Evolutionary conservation across 169 alveolate genomes (phyloP), one percentile per base, ranked within the genome.

Genomic region (Cryptosporidium sp.): DNA sequence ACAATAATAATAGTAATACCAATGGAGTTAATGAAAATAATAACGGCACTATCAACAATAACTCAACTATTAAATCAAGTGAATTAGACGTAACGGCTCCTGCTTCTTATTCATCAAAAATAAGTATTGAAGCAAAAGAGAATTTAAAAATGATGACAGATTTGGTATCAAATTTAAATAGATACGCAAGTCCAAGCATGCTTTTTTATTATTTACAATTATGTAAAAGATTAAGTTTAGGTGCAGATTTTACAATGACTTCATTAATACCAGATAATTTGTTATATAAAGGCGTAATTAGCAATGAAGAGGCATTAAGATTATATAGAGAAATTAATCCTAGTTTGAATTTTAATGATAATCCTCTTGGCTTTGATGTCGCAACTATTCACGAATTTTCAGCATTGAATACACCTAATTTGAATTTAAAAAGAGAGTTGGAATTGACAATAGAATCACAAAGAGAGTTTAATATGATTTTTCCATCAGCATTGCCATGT

Each of bases 151-250:
- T 23, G 23, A 80, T 80, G 60, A 29, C 89, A 61, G 44, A 21
- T 23, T 42, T 80, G 56, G 33, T 53, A 80, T 80, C 73, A 16
- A 80, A 80, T 48, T 80, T 80, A 33, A 80, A 80, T 80, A 80
- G 89, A 65, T 80, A 80, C 12, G 89, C 89, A 62, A 80, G 89
- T 42, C 89, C 89, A 80, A 80, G 89, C 26, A 80, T 80, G 62
- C 62, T 80, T 35, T 80, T 80, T 80, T 80, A 80, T 60, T 80
- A 80, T 53, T 80, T 80, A 44, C 89, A 80, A 80, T 29, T 80
- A 5, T 62, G 75, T 62, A 80, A 80, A 65, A 58, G 89, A n/a
- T 29, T 80, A 65, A 80, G 56, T 21, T 61, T 65, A 35, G 69
- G 80, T 61, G 65, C 75, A 37, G 89, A 80, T 62, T 42, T 65